Evolutionary conservation across 805 yeast genomes (phyloP).

Genomic region (Candida sanyiensis): DNA sequence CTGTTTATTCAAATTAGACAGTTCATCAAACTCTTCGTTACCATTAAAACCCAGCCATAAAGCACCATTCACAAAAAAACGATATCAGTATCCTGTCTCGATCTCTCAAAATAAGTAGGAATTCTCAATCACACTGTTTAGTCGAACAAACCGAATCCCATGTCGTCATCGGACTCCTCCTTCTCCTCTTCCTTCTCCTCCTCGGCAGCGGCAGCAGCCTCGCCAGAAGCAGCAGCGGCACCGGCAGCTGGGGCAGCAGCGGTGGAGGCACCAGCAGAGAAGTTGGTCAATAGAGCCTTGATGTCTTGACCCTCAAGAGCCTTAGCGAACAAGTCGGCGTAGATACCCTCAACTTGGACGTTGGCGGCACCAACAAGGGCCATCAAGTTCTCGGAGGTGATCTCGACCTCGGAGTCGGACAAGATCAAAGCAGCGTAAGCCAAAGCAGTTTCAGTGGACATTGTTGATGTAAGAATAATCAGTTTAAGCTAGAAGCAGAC

Average conservation of each 20-base stretch:
- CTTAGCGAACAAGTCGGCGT: slow-evolving; percentile 86
- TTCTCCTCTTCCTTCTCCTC: slow-evolving; percentile 48
- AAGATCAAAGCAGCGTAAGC: slow-evolving; percentile 92
- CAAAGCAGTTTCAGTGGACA: slow-evolving; percentile 75
- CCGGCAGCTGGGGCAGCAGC: slow-evolving; percentile 63
- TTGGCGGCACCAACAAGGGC: slow-evolving; percentile 79
- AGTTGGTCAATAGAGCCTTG: slow-evolving; percentile 68
- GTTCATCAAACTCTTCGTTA: slow-evolving; percentile 1
- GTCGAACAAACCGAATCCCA: slow-evolving; percentile 95
- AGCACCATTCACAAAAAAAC: neutral
- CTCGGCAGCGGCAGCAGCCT: slow-evolving; percentile 55
- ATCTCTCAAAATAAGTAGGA: slow-evolving; percentile 3
- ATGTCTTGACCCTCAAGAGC: slow-evolving; percentile 81
- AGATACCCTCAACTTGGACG: slow-evolving; percentile 72
- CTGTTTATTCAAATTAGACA: slow-evolving; percentile 1
- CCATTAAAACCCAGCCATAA: slow-evolving; percentile 1
- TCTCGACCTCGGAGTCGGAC: slow-evolving; percentile 87
- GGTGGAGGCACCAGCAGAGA: slow-evolving; percentile 70
- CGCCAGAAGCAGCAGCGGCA: slow-evolving; percentile 56
- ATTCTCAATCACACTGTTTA: slow-evolving; percentile 31
- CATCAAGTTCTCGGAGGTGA: slow-evolving; percentile 77
- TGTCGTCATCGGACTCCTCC: slow-evolving; percentile 68
- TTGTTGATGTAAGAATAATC: slow-evolving; percentile 32
- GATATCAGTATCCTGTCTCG: neutral
- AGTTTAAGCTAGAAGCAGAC: slow-evolving; percentile 30